Conservation (phyloP, 2,329 filamentous ascomycete genomes). For the Akanthomyces muscarius region DNA sequence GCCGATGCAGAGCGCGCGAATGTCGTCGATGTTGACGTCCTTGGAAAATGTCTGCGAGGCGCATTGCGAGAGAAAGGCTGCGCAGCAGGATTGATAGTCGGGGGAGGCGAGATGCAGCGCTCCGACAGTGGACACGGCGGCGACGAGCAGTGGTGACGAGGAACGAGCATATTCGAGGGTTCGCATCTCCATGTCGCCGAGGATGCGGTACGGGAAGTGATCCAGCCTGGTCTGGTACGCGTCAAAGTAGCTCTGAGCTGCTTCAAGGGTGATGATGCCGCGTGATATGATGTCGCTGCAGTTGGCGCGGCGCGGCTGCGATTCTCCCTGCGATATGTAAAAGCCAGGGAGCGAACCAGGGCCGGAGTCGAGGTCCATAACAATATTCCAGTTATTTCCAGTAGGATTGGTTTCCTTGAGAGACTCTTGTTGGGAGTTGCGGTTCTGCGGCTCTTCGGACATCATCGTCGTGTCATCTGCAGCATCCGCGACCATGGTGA, state of each 20-base stretch:
- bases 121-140: constrained; percentile 18
- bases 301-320: constrained; percentile 1
- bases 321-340: constrained; percentile 14
- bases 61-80: constrained; percentile 16
- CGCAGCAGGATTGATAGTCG: constrained; percentile 13
- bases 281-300: constrained; percentile 15
- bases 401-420: not conserved
- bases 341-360: constrained; percentile 13
- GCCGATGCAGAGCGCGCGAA: constrained; percentile 57
- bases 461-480: constrained; percentile 8
- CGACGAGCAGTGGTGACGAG: constrained; percentile 16
- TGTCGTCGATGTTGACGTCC: constrained; percentile 52
- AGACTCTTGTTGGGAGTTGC: not conserved
- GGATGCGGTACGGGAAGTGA: constrained; percentile 18
- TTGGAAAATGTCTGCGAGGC: constrained; percentile 14
- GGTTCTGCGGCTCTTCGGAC: not conserved
- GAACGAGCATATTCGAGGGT: constrained; percentile 11
- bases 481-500: not conserved
- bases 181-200: constrained; percentile 10
- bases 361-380: constrained; percentile 13
- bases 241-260: constrained; percentile 12
- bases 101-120: constrained; percentile 17
- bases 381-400: constrained; percentile 16
- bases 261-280: constrained; percentile 16
- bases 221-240: constrained; percentile 17